Evolutionary conservation across 257 asterid genomes (phyloP).

Genomic region (Ajuga chamaepitys): DNA sequence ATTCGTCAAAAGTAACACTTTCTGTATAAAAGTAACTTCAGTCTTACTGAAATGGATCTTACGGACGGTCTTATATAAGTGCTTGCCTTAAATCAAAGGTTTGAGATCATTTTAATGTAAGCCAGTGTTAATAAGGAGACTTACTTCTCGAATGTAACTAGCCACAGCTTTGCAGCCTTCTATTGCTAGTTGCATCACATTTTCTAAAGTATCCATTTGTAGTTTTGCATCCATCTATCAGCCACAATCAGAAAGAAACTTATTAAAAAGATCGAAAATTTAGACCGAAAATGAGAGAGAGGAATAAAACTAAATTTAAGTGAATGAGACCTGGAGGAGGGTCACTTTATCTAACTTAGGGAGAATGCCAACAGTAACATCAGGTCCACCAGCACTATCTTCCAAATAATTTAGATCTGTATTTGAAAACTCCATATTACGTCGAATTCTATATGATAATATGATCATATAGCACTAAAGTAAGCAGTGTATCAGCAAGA

Average conservation of each 20-base stretch:
- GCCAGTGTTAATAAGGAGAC: background rate
- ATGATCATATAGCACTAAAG: background rate
- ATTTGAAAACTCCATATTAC: background rate
- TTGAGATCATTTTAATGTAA: background rate
- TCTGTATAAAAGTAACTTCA: no score
- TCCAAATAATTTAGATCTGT: constrained; percentile 86
- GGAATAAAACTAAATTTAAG: background rate
- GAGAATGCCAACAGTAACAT: constrained; percentile 87
- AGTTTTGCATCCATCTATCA: constrained; percentile 86
- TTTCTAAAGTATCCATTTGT: constrained; percentile 76
- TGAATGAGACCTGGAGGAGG: constrained; percentile 69
- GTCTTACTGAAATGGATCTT: no score
- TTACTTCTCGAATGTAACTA: constrained; percentile 69
- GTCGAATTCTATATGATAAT: background rate
- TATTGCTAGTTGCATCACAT: constrained; percentile 80
- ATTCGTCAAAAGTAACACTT: background rate
- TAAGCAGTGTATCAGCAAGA: background rate
- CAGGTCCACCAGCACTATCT: constrained; percentile 99
- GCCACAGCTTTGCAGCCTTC: constrained; percentile 97
- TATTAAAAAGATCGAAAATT: background rate
- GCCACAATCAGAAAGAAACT: background rate
- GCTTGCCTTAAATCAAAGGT: background rate
- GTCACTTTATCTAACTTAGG: constrained; percentile 91
- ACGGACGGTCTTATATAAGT: no score
- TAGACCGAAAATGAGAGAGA: background rate